phyloP scores from a whole-genome alignment of 495 filamentous ascomycete genomes.

The Talaromyces thailandensis region DNA sequence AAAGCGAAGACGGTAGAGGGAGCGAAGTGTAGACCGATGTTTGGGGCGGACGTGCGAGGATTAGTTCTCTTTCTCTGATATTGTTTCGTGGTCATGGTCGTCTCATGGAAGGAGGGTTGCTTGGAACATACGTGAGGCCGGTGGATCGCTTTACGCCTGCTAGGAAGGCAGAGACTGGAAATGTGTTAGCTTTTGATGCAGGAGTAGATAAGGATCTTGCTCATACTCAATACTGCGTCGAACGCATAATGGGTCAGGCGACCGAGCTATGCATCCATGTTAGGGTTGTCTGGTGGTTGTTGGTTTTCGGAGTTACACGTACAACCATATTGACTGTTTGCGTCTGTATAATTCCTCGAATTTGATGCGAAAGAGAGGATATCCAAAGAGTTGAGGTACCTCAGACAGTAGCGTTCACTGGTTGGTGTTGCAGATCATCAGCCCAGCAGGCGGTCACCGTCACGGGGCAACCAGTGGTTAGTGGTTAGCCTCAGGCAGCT shows the following conservation, averaged over 20 bases:
- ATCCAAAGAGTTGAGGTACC: not conserved
- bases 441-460: not conserved
- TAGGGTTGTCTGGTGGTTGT: not conserved
- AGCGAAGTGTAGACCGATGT: constrained; percentile 9
- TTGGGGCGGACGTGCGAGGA: constrained; percentile 3
- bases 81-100: not conserved
- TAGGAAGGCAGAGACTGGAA: constrained; percentile 83
- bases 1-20: constrained; percentile 3
- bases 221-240: constrained; percentile 83
- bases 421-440: not conserved
- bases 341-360: not conserved
- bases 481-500: not conserved
- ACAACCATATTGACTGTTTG: not conserved
- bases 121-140: constrained; percentile 73
- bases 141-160: constrained; percentile 95
- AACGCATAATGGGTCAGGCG: constrained; percentile 90
- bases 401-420: not conserved
- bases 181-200: constrained; percentile 11
- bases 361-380: not conserved
- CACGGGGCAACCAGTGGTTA: not conserved
- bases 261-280: constrained; percentile 61
- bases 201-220: not conserved
- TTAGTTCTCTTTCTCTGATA: not conserved
- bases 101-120: not conserved
- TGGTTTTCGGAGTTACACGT: not conserved